Base-by-base conservation (phyloP, 2,329 filamentous ascomycete species). In the Aspergillus costaricaensis region DNA sequence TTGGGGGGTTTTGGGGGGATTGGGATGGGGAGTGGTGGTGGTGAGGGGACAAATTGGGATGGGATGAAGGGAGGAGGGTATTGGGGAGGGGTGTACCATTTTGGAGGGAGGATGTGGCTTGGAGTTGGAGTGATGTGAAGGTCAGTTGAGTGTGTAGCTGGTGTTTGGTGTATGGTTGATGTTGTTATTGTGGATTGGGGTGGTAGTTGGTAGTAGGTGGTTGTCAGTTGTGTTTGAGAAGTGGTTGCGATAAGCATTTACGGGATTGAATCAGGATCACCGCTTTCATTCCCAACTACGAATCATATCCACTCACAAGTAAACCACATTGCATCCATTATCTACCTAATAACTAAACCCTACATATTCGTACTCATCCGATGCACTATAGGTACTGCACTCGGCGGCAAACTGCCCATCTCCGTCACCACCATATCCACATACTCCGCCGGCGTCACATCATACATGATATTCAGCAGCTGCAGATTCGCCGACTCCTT, bases 361-460 rank as follows among this genome's bases (percentile, higher is more conserved):
- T 62, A 77, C 61, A 74, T 58, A 61, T 78, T 78, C 30, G 76
- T 79, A 64, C 81, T 84, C 71, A 88, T 77, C 57, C 88, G 81
- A 77, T 90, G 86, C 57, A 90, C 85, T 51, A 89, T 87, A 10
- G 92, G 90, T 44, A 97, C 92, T 7, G 92, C 92, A 69, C 90
- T 93, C 0, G 92, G 91, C 54, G 92, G 91, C 64, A 96, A 85
- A 70, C 87, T 91, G 44, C 94, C 95, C 73, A 94, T 88, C 79
- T 99, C 95, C 3, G 92, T 97, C 53, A 98, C 87, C 43, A 99
- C 89, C 76, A 93, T 90, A 41, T 91, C 89, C 65, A 98, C 88
- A 71, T 92, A 93, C 69, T 91, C 89, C 4, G 91, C 91, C 14
- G 89, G 90, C 1, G 95, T 99, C 51, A 94, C 91, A 75, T 99